A percentile compares a stretch with the other conserved stretches of the same genome.
Evolutionary conservation across 208 protist species (phyloP).

Genomic region (Leishmania martiniquensis): DNA sequence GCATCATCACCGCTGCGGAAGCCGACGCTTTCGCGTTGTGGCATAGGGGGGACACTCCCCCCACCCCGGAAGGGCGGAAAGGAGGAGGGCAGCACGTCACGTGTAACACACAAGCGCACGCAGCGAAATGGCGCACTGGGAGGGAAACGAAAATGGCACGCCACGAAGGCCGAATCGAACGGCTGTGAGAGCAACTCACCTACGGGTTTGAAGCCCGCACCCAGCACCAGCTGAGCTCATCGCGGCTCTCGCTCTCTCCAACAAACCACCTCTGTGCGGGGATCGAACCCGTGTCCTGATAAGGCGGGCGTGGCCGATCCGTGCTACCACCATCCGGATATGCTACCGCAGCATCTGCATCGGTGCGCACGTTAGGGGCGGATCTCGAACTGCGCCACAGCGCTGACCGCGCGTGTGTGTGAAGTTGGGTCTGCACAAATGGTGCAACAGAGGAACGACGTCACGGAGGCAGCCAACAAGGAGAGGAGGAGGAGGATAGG

Average conservation of each 20-base stretch:
- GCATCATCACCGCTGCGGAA: background rate
- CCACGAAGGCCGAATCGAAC: conserved; percentile 94
- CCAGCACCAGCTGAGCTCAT: conserved; percentile 93
- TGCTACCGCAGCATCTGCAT: background rate
- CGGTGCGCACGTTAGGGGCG: background rate
- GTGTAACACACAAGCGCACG: background rate
- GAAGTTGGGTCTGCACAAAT: background rate
- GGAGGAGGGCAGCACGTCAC: background rate
- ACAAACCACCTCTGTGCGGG: background rate
- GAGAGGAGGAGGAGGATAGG: background rate
- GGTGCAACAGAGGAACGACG: no score
- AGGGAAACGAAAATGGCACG: conserved; percentile 49
- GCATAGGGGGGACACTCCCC: no score
- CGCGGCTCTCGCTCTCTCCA: conserved; percentile 53
- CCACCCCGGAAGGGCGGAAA: background rate
- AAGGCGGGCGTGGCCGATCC: background rate
- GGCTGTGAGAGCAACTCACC: conserved; percentile 93
- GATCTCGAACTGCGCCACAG: background rate
- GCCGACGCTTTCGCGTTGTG: background rate
- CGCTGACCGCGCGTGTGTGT: background rate
- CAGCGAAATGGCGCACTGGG: background rate
- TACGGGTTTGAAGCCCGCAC: conserved; percentile 94
- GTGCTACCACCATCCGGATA: background rate
- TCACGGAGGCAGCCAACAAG: background rate
- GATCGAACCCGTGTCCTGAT: conserved; percentile 36